Conservation (phyloP, 768 basidiomycete species). For the Amanita inopinata region DNA sequence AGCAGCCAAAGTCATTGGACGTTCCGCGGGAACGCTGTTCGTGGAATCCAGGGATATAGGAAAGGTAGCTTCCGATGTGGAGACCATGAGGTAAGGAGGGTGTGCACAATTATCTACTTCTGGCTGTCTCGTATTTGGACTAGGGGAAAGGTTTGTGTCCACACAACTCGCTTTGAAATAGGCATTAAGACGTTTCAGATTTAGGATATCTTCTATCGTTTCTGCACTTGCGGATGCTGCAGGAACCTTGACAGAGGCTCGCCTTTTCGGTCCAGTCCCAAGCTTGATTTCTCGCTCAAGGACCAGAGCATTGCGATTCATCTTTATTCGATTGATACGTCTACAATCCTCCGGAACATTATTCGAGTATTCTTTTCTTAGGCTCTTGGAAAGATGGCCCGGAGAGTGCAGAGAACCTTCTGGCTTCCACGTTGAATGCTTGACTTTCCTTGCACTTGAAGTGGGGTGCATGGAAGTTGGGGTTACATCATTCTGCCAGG, state of each 20-base stretch:
- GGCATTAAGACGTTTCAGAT: background rate
- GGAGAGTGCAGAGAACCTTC: slow-evolving; percentile 3
- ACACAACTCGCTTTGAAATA: background rate
- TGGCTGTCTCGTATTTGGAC: background rate
- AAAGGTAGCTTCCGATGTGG: slow-evolving; percentile 6
- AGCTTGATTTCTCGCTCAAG: slow-evolving; percentile 2
- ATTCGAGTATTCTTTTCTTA: background rate
- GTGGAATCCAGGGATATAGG: slow-evolving; percentile 8
- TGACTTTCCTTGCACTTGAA: background rate
- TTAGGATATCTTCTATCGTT: background rate
- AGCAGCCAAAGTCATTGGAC: slow-evolving; percentile 2
- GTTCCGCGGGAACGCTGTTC: background rate
- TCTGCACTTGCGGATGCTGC: background rate
- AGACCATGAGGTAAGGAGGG: slow-evolving; percentile 9
- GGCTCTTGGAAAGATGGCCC: background rate
- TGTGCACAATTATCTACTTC: background rate
- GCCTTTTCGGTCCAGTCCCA: background rate
- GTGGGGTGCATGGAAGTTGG: slow-evolving; percentile 1
- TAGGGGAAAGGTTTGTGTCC: background rate
- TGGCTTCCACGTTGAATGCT: slow-evolving; percentile 2
- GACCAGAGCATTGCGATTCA: slow-evolving; percentile 5
- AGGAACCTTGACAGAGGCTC: background rate
- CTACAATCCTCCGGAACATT: background rate
- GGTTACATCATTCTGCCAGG: slow-evolving; percentile 2
- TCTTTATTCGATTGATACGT: background rate